phyloP scores from a whole-genome alignment of 805 yeast genomes.

The Starmerella khaoyaiensis region DNA sequence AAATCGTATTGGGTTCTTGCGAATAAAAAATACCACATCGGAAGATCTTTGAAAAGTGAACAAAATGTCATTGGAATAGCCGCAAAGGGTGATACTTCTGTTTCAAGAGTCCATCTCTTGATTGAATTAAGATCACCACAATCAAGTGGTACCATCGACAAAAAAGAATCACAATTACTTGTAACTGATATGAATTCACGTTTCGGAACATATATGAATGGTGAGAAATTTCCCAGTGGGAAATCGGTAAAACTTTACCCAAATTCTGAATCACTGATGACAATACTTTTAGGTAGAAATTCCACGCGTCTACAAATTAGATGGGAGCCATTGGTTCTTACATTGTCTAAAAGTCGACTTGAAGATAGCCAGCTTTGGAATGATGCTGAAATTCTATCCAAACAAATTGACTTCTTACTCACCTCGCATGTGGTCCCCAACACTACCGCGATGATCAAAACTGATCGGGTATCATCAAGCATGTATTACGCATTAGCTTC shows the following conservation, averaged over 20 bases:
- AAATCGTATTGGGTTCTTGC: constrained; percentile 24
- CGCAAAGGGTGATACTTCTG: constrained; percentile 18
- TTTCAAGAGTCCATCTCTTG: constrained; percentile 22
- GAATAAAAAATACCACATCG: constrained; percentile 19
- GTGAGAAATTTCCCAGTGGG: background rate
- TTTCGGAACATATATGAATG: constrained; percentile 21
- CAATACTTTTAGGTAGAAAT: constrained; percentile 20
- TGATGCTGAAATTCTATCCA: constrained; percentile 14
- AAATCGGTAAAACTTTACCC: background rate
- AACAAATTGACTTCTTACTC: constrained; percentile 25
- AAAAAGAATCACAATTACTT: constrained; percentile 14
- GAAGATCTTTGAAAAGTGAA: constrained; percentile 15
- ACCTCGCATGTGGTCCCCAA: constrained; percentile 16
- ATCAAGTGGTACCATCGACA: too few species aligned
- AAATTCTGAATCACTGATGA: constrained; percentile 3
- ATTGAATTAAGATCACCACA: too few species aligned
- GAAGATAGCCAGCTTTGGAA: constrained; percentile 13
- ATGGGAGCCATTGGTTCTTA: constrained; percentile 23
- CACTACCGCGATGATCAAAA: constrained; percentile 25
- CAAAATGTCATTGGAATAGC: constrained; percentile 7
- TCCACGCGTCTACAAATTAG: constrained; percentile 11
- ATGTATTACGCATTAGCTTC: constrained; percentile 27
- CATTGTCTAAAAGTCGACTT: constrained; percentile 21
- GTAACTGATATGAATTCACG: constrained; percentile 23
- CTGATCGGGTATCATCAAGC: constrained; percentile 23